Percentiles rank a stretch among this genome's conserved stretches.
These are phyloP conservation scores for Beta macrorhiza DNA, from an alignment of 179 eudicot species.

Conservation along the genomic window DNA sequence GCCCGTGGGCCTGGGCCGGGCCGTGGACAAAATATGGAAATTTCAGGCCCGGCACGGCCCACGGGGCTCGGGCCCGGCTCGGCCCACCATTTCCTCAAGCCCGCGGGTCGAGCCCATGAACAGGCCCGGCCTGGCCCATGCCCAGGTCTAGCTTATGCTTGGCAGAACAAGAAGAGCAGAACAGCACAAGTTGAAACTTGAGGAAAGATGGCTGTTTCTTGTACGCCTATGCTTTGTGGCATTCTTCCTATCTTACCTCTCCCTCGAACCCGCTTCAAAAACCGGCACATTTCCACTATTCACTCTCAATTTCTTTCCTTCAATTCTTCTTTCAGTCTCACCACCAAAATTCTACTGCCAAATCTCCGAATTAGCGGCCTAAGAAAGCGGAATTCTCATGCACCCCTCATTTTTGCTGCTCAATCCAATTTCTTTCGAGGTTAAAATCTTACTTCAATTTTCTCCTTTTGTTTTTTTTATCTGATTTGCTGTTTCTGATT, in stretches of 20 bases:
- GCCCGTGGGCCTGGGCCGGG: too few species aligned
- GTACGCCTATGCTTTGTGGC: constrained; percentile 15
- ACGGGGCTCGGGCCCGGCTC: too few species aligned
- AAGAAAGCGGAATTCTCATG: constrained; percentile 24
- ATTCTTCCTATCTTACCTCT: constrained; percentile 7
- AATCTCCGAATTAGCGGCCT: constrained; percentile 32
- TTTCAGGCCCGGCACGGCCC: too few species aligned
- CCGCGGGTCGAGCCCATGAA: too few species aligned
- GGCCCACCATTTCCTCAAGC: too few species aligned
- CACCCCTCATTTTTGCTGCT: constrained; percentile 36
- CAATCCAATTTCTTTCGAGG: constrained; percentile 75
- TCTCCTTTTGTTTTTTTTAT: neutral
- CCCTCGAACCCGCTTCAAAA: constrained; percentile 16
- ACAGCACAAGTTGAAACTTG: neutral
- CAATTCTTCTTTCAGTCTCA: constrained; percentile 33
- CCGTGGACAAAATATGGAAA: too few species aligned
- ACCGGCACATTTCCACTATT: constrained; percentile 5
- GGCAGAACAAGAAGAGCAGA: too few species aligned
- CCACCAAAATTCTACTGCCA: constrained; percentile 27
- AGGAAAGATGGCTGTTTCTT: constrained; percentile 23
- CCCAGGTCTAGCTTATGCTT: too few species aligned
- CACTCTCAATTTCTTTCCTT: constrained; percentile 42
- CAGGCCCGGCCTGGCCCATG: too few species aligned
- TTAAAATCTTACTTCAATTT: constrained; percentile 12
- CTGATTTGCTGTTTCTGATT: neutral